Evolutionary conservation across 2,329 filamentous ascomycete genomes (phyloP), one percentile per base, ranked within the genome.

Genomic region (Nigrospora sphaerica): DNA sequence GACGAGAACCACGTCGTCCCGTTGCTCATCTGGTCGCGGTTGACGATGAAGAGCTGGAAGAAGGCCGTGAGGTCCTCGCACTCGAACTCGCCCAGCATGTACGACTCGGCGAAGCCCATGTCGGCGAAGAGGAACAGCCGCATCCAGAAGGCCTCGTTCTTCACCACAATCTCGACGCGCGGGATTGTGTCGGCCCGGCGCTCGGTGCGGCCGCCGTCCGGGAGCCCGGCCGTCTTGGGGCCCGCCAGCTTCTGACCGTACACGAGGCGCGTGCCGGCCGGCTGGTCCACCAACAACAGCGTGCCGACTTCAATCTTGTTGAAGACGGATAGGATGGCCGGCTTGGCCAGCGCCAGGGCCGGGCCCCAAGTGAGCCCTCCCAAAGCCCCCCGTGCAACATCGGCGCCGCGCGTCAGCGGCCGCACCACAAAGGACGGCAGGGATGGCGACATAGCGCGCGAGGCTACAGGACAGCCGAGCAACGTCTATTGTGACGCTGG

Each of bases 61-160:
- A 88, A 86, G 2, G 74, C 73, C 2, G 81, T 82, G 54, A 89
- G 60, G 59, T 88, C 77, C 12, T 75, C 67, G 49, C 83, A 87
- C 44, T 80, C 77, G 28, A 87, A 73, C 60, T 88, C 84, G 39
- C 80, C 81, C 14, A 88, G 70, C 82, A 88, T 88, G 57, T 85
- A 88, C 28, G 81, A 78, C 61, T 86, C 81, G 12, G 83, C 79
- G 52, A 88, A 86, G 3, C 85, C 85, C 82, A 88, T 87, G 61
- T 88, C 85, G 34, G 79, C 81, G 57, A 86, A 86, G 28, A 88
- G 64, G 39, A 83, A 72, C 44, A 86, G 63, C 36, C 84, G 75
- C 57, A 86, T 74, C 83, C 83, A 88, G 59, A 88, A 87, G 31
- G 80, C 71, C 51, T 86, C 82, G 55, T 78, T 77, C 58, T 78